phyloP scores from a whole-genome alignment of 805 yeast species.

The Vanderwaltozyma polyspora region DNA sequence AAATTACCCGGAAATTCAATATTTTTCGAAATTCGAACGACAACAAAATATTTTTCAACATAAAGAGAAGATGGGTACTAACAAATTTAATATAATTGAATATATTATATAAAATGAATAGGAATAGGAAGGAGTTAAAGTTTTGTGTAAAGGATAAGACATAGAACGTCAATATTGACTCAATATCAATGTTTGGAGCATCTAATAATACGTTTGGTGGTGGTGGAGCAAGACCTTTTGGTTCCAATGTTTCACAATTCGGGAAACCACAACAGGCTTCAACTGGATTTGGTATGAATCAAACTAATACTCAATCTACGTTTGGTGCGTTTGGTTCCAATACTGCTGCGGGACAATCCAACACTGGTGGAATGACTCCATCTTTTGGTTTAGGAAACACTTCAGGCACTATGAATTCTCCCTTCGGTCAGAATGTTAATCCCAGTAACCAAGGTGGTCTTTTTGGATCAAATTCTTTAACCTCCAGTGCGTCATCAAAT shows the following conservation, averaged over 20 bases:
- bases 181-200: slow-evolving; percentile 15
- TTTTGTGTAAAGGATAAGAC: too few relatives aligned
- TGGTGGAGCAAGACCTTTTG: slow-evolving; percentile 14
- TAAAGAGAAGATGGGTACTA: too few relatives aligned
- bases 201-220: slow-evolving; percentile 14
- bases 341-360: slow-evolving; percentile 17
- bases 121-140: too few relatives aligned
- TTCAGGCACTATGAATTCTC: slow-evolving; percentile 10
- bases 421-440: slow-evolving; percentile 2
- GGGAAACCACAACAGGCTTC: slow-evolving; percentile 14
- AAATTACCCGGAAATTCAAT: too few relatives aligned
- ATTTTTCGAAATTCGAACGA: too few relatives aligned
- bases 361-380: slow-evolving; percentile 5
- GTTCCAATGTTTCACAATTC: slow-evolving; percentile 13
- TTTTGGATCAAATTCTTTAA: slow-evolving; percentile 18
- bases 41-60: too few relatives aligned
- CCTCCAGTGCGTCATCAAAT: slow-evolving; percentile 1
- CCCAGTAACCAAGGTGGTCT: neutral
- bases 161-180: too few relatives aligned
- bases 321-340: slow-evolving; percentile 30
- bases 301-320: slow-evolving; percentile 8
- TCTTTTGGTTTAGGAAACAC: slow-evolving; percentile 2
- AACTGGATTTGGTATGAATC: slow-evolving; percentile 33
- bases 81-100: too few relatives aligned
- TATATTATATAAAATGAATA: too few relatives aligned